phyloP scores from a whole-genome alignment of 192 early-diverging fungal species.

The Backusella macrospora region DNA sequence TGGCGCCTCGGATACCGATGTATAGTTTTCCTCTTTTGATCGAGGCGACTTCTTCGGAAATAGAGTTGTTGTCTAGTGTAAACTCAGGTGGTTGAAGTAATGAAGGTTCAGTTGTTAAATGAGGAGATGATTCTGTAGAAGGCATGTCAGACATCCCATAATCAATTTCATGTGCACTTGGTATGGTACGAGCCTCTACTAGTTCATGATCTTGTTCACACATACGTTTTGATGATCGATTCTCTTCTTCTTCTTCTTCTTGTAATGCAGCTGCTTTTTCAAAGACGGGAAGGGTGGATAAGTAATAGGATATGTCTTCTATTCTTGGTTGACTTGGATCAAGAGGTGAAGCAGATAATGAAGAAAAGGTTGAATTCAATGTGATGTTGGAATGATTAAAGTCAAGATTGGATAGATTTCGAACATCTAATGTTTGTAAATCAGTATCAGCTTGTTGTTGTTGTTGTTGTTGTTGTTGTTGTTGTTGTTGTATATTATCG shows the following conservation, averaged over 20 bases:
- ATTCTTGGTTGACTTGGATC: not conserved
- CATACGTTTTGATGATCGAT: not conserved
- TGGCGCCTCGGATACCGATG: conserved; percentile 16
- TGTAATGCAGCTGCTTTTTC: not conserved
- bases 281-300: not conserved
- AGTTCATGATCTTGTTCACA: not conserved
- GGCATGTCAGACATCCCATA: not conserved
- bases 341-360: not conserved
- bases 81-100: too few species aligned
- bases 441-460: not conserved
- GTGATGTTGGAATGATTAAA: not conserved
- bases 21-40: conserved; percentile 20
- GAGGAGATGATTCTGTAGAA: not conserved
- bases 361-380: not conserved
- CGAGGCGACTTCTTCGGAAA: not conserved
- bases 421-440: conserved; percentile 5
- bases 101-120: not conserved
- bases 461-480: not conserved
- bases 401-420: not conserved
- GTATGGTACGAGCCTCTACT: not conserved
- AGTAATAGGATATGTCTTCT: conserved; percentile 13
- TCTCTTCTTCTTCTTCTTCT: not conserved
- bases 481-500: too few species aligned
- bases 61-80: too few species aligned
- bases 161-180: conserved; percentile 16